phyloP scores from a whole-genome alignment of 257 asterid species.

The Striga asiatica region DNA sequence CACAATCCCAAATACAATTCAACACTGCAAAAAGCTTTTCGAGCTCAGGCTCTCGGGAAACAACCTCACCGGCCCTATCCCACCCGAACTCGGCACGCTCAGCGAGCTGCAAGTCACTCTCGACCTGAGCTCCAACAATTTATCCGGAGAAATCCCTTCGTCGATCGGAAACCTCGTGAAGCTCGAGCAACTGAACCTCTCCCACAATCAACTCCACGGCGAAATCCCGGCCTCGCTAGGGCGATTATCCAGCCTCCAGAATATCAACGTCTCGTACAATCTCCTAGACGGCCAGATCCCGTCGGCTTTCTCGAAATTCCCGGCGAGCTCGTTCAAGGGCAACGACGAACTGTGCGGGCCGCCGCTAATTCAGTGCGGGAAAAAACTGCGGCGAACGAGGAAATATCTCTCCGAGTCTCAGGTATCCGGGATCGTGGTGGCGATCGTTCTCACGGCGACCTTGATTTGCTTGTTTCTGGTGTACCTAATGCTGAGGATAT shows the following conservation, averaged over 20 bases:
- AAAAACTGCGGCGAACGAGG: constrained; percentile 18
- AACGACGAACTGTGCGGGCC: constrained; percentile 62
- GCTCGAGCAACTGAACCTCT: constrained; percentile 68
- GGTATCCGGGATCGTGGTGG: constrained; percentile 62
- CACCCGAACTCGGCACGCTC: constrained; percentile 48
- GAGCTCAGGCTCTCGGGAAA: constrained; percentile 78
- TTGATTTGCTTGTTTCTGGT: constrained; percentile 61
- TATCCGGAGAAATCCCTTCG: constrained; percentile 63
- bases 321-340: constrained; percentile 42
- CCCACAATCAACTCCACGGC: constrained; percentile 52
- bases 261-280: constrained; percentile 55
- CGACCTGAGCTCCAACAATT: constrained; percentile 65
- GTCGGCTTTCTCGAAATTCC: constrained; percentile 47
- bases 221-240: constrained; percentile 54
- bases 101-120: constrained; percentile 67
- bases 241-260: constrained; percentile 59
- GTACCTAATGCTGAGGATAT: constrained; percentile 62
- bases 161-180: constrained; percentile 54
- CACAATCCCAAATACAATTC: constrained; percentile 50
- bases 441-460: constrained; percentile 69
- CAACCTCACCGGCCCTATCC: constrained; percentile 51
- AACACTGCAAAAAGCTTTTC: constrained; percentile 65
- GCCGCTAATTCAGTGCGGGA: constrained; percentile 48
- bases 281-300: constrained; percentile 56
- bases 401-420: constrained; percentile 43